A percentile compares a stretch with the other conserved stretches of the same genome.
Evolutionary conservation across 805 yeast genomes (phyloP).

Genomic region (Ogataea thermomethanolica): DNA sequence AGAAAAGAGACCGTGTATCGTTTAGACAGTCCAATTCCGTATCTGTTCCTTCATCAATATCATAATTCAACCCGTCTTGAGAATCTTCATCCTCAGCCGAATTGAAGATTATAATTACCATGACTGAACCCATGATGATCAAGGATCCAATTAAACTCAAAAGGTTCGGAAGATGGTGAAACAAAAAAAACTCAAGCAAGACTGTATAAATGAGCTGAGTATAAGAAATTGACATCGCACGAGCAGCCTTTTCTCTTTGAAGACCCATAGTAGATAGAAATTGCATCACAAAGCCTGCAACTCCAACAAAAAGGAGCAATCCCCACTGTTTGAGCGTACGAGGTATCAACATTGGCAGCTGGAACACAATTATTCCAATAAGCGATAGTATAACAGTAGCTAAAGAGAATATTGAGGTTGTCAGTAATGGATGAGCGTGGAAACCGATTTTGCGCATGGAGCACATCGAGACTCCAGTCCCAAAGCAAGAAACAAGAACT

Average conservation of each 20-base stretch:
- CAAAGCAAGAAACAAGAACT: conserved; percentile 64
- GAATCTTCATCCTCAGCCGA: conserved; percentile 23
- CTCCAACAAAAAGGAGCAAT: conserved; percentile 57
- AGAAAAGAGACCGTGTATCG: background rate
- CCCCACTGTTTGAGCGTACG: conserved; percentile 62
- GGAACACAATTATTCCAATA: conserved; percentile 45
- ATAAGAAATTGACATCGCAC: conserved; percentile 72
- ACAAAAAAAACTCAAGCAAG: conserved; percentile 66
- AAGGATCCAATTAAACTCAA: conserved; percentile 67
- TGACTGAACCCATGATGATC: conserved; percentile 64
- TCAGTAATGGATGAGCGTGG: conserved; percentile 73
- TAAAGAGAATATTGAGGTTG: conserved; percentile 74
- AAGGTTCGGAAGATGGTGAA: conserved; percentile 68
- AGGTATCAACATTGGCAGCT: conserved; percentile 58
- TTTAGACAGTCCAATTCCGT: conserved; percentile 1
- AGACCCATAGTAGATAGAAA: conserved; percentile 76
- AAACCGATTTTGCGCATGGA: conserved; percentile 72
- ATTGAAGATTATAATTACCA: conserved; percentile 53
- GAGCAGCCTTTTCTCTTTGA: conserved; percentile 74
- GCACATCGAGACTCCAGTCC: conserved; percentile 68
- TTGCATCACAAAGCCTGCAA: conserved; percentile 82
- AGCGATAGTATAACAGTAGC: conserved; percentile 54
- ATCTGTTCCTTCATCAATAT: background rate
- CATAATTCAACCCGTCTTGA: too few relatives aligned
- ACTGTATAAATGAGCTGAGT: conserved; percentile 76